Evolutionary conservation across 2,329 filamentous ascomycete genomes (phyloP).

Genomic region (Penicillium italicum): DNA sequence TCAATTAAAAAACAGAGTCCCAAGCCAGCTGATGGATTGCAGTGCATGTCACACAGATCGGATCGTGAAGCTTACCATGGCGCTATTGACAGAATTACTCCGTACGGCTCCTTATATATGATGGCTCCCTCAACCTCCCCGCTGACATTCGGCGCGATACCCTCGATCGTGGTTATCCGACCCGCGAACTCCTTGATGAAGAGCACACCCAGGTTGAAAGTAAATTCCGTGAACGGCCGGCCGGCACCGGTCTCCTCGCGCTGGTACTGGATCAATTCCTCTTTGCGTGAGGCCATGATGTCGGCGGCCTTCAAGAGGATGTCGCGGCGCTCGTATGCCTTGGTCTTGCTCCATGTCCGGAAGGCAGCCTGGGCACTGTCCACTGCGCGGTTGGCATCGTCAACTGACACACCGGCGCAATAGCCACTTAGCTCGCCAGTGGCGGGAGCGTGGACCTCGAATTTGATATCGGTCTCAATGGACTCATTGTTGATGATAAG

Average conservation of each 20-base stretch:
- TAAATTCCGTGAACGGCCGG: conserved; percentile 36
- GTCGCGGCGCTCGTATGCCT: conserved; percentile 59
- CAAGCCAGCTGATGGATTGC: background rate
- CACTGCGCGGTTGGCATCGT: conserved; percentile 55
- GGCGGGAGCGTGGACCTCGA: conserved; percentile 55
- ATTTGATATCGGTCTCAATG: conserved; percentile 38
- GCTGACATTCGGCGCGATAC: conserved; percentile 47
- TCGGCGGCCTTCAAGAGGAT: conserved; percentile 53
- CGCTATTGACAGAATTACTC: conserved; percentile 73
- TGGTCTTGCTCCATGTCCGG: conserved; percentile 63
- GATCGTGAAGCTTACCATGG: conserved; percentile 60
- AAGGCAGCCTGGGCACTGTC: conserved; percentile 65
- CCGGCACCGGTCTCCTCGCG: conserved; percentile 54
- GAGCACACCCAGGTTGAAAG: conserved; percentile 31
- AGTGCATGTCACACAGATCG: background rate
- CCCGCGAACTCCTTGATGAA: conserved; percentile 53
- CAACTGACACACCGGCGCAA: conserved; percentile 54
- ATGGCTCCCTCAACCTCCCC: conserved; percentile 57
- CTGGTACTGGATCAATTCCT: conserved; percentile 62
- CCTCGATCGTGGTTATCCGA: conserved; percentile 47
- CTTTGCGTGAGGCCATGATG: conserved; percentile 51
- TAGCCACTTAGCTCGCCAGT: conserved; percentile 53
- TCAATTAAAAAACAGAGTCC: background rate
- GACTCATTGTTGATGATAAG: conserved; percentile 46
- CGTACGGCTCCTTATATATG: conserved; percentile 71